Evolutionary conservation across 176 grass and related monocot genomes (phyloP), one percentile per base, ranked within the genome.

Genomic region (sorghum (Sorghum bicolor)): DNA sequence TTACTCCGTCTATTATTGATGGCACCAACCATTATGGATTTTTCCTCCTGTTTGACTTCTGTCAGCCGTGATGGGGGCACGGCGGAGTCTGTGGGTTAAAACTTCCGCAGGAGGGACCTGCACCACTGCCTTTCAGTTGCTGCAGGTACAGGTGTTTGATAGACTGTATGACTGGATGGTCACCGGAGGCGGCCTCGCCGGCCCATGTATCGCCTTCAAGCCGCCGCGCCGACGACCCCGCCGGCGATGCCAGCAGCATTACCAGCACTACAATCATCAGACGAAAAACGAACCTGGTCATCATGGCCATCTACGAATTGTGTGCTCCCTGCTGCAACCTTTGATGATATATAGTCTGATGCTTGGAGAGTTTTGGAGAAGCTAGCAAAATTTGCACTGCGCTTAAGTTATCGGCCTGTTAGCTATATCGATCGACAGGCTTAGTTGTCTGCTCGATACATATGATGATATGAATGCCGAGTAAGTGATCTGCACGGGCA

Each of bases 101-200:
- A 60, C 9, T 60, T 8, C 7, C 9, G 4, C 61, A 64, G 26
- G 61, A 64, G 26, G 0, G 4, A 30, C 2, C 4, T 14, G 11
- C 0, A 14, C n/a, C n/a, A n/a, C n/a, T n/a, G n/a, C 50, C 50
- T 0, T 3, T 24, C 15, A 80, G 55, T 16, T 77, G 64, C 80
- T 83, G 86, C 53, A 88, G 53, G 19, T 65, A 88, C 3, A 83
- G 12, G 24, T 64, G 40, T 10, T 66, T 29, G 57, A 41, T 4
- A 2, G 40, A 79, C 8, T 66, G 55, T 16, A 74, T 32, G 9
- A 55, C 0, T 8, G 75, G 34, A 57, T 72, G 55, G 10, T 71
- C 43, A 4, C 57, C 26, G 26, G 58, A 33, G 45, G 61, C 20
- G 33, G 44, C 33, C 34, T 25, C 45, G 12, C 32, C 57, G 8